Evolutionary conservation across 78 protist genomes (phyloP).

Genomic region (Fonticula alba): DNA sequence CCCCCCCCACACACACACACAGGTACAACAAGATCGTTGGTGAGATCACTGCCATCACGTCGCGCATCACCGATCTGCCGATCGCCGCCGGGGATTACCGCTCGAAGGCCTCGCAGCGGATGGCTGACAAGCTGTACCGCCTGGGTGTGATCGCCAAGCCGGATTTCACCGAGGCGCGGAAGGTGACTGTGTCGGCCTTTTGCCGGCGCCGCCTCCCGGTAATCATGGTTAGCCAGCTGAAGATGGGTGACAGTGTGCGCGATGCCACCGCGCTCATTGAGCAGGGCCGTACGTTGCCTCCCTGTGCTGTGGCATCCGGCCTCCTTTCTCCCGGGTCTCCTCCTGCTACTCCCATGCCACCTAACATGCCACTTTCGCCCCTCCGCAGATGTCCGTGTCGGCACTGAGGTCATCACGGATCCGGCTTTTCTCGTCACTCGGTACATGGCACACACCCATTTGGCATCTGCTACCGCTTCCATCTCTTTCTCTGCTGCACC

Average conservation of each 20-base stretch:
- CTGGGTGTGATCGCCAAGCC: constrained; percentile 24
- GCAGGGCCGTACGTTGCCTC: constrained; percentile 56
- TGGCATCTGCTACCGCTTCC: too few relatives aligned
- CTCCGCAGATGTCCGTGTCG: constrained; percentile 36
- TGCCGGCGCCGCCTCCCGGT: constrained; percentile 61
- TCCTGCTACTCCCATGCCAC: neutral
- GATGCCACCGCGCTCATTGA: constrained; percentile 34
- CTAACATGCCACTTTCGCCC: neutral
- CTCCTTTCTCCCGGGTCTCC: neutral
- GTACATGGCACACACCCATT: too few relatives aligned
- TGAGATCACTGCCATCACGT: too few relatives aligned
- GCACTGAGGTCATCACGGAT: constrained; percentile 60
- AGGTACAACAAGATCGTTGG: constrained; percentile 38
- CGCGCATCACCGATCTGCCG: too few relatives aligned
- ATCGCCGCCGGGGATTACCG: too few relatives aligned
- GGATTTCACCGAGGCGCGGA: neutral
- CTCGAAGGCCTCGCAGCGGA: too few relatives aligned
- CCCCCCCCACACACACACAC: too few relatives aligned
- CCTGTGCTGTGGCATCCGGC: neutral
- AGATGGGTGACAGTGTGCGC: constrained; percentile 41
- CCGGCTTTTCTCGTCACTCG: constrained; percentile 76
- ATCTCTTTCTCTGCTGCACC: too few relatives aligned
- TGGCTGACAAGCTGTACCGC: constrained; percentile 18
- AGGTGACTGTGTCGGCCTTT: constrained; percentile 19
- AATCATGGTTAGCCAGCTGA: constrained; percentile 33